Base-by-base conservation (phyloP, 1,139 yeast species). In the Kodamaea sp. region DNA sequence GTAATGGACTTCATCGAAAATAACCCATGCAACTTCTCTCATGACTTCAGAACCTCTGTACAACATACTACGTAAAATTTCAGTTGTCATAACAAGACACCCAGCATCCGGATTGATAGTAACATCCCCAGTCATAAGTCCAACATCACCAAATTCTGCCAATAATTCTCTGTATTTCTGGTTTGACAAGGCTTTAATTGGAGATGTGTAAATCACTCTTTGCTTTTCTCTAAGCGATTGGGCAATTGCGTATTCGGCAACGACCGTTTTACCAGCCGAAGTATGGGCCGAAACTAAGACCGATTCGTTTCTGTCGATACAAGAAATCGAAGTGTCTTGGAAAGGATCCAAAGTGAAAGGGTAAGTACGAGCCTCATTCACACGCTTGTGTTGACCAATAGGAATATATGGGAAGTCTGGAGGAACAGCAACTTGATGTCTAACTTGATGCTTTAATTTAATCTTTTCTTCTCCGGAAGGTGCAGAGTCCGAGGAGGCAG, bases 181-280 rank as follows among this genome's bases (percentile, higher is more conserved):
- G 63, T 92, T 92, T 55, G 96, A 87, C 57, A 92, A 75, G 0
- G 98, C 98, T 60, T 92, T 92, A 57, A 92, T 92, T 3, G 99
- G 99, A 2, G 97, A 90, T 0, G 99, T 92, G 58, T 92, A 92
- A 45, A 92, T 92, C 38, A 92, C 96, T 63, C 96, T 80, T 58
- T 92, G 96, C 65, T 88, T 89, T 40, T 87, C 89, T 52, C 89
- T 70, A 46, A 88, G 68, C 9, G 96, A 87, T 68, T 89, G 95
- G 2, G 98, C 97, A 66, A 92, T 92, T 31, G 98, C 97, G 56
- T 92, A 94, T 58, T 92, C 99, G 0, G 99, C 99, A 37, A 92
- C 98, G 34, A 94, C 99, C 0, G 99, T 92, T 59, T 92, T 92
- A 67, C 99, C 99, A 6, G 98, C 98, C 25, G 97, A 90, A 0